phyloP scores from a whole-genome alignment of 129 eudicot genomes.

The Chrysanthemum seticuspe region DNA sequence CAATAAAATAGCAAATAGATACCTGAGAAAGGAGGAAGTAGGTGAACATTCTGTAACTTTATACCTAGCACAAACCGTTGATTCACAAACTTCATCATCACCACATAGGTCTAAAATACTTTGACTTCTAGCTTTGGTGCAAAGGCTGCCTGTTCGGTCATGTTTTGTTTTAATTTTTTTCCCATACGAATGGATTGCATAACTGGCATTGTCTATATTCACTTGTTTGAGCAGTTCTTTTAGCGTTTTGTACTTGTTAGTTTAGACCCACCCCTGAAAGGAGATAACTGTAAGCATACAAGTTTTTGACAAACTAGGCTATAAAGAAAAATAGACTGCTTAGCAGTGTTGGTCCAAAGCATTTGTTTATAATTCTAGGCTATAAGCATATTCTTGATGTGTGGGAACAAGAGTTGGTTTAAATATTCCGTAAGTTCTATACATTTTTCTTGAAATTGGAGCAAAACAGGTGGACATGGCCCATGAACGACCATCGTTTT shows the following conservation, averaged over 20 bases:
- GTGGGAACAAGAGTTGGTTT: constrained; percentile 16
- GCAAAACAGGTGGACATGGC: neutral
- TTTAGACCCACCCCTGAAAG: neutral
- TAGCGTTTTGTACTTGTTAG: neutral
- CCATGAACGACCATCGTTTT: too few species aligned
- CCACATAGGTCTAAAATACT: constrained; percentile 11
- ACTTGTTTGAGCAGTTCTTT: constrained; percentile 6
- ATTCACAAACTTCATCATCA: too few species aligned
- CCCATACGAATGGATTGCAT: neutral
- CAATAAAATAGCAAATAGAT: neutral
- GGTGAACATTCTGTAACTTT: constrained; percentile 6
- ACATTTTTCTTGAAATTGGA: constrained; percentile 6
- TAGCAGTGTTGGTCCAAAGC: constrained; percentile 8
- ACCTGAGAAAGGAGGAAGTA: neutral
- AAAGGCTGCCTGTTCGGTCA: constrained; percentile 9
- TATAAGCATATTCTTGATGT: constrained; percentile 1
- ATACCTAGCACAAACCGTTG: neutral
- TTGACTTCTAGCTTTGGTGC: constrained; percentile 2
- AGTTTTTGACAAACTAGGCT: constrained; percentile 3
- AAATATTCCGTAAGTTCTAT: constrained; percentile 1
- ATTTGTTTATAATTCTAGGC: constrained; percentile 12
- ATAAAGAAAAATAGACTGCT: constrained; percentile 19
- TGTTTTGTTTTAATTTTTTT: neutral
- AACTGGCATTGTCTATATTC: constrained; percentile 10
- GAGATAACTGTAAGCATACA: constrained; percentile 10